Evolutionary conservation across 1,139 yeast species (phyloP).

Genomic region (Kodamaea arcana): DNA sequence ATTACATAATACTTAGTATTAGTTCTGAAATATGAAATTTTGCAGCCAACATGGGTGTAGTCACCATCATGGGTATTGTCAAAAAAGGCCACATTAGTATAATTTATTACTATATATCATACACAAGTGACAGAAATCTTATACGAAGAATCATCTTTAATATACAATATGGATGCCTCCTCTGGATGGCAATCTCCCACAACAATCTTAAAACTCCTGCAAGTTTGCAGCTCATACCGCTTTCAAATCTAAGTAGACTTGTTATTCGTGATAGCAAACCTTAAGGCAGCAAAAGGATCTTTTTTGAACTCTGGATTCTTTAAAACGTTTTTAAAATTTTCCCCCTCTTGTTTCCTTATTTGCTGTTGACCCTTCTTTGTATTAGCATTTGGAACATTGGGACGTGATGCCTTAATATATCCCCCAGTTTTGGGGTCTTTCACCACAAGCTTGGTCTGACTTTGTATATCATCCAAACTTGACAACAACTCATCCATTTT

Average conservation of each 20-base stretch:
- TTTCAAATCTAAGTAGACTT: slow-evolving; percentile 1
- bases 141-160: no score
- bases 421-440: slow-evolving; percentile 10
- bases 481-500: slow-evolving; percentile 59
- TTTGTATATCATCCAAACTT: slow-evolving; percentile 40
- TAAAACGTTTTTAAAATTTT: slow-evolving; percentile 52
- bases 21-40: no score
- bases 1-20: no score
- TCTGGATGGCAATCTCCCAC: background rate
- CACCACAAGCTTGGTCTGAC: slow-evolving; percentile 11
- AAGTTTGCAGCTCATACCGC: no score
- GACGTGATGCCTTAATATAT: slow-evolving; percentile 19
- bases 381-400: slow-evolving; percentile 53
- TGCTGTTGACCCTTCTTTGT: slow-evolving; percentile 53
- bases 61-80: no score
- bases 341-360: slow-evolving; percentile 51
- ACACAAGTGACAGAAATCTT: no score
- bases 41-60: no score
- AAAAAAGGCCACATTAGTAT: no score
- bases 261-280: slow-evolving; percentile 29
- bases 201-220: slow-evolving; percentile 1
- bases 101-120: no score
- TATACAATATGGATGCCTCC: slow-evolving; percentile 1
- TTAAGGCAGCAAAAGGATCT: slow-evolving; percentile 58
- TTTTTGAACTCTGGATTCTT: slow-evolving; percentile 47